These are phyloP conservation scores for Fusarium tricinctum DNA, from an alignment of 2,329 filamentous ascomycete species.

Conservation along the genomic window DNA sequence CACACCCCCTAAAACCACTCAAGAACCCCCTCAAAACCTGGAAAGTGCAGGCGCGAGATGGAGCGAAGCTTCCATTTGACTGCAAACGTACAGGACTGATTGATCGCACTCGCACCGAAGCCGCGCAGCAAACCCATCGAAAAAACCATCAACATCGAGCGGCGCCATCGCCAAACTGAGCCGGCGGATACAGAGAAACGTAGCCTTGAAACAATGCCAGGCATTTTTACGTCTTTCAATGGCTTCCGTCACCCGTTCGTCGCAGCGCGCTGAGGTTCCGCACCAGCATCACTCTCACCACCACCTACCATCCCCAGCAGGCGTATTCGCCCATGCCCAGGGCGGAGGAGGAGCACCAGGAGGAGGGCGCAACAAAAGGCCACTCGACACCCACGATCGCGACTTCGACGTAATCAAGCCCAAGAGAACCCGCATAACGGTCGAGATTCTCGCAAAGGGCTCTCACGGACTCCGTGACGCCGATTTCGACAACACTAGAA, in stretches of 20 bases:
- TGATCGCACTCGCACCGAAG: conserved; percentile 47
- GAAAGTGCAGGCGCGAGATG: conserved; percentile 21
- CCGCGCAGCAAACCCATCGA: conserved; percentile 44
- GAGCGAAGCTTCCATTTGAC: conserved; percentile 33
- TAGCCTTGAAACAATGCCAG: conserved; percentile 56
- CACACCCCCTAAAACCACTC: conserved; percentile 23
- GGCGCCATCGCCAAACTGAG: conserved; percentile 48
- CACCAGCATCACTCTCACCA: conserved; percentile 55
- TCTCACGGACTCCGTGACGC: conserved; percentile 44
- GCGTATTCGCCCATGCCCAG: conserved; percentile 52
- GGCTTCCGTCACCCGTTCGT: conserved; percentile 67
- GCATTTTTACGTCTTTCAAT: conserved; percentile 58
- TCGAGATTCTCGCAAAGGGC: conserved; percentile 63
- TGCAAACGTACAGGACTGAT: conserved; percentile 37
- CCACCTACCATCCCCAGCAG: conserved; percentile 50
- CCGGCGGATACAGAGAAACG: conserved; percentile 39
- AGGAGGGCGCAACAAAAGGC: conserved; percentile 62
- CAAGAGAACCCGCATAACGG: conserved; percentile 67
- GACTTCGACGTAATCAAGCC: conserved; percentile 61
- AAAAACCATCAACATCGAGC: conserved; percentile 50
- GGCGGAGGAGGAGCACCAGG: conserved; percentile 51
- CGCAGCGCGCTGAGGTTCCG: conserved; percentile 64
- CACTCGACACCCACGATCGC: conserved; percentile 60
- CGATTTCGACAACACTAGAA: conserved; percentile 46
- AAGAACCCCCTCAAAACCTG: conserved; percentile 28